Base-by-base conservation (phyloP, 129 eudicot genomes). In the Lactuca saligna region DNA sequence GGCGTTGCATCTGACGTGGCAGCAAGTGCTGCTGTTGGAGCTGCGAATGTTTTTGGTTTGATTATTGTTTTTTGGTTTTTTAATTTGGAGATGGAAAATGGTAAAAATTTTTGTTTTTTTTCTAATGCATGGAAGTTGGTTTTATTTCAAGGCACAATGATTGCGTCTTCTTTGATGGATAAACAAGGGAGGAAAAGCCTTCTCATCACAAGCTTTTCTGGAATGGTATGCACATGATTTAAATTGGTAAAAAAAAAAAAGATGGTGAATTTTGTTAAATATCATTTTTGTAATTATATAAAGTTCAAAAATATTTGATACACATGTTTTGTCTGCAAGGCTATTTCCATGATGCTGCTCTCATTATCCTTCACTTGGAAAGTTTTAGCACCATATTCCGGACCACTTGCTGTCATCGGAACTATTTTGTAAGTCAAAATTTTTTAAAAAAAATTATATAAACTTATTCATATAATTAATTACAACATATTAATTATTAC, bases 11-110 rank as follows among this genome's bases (percentile, higher is more conserved):
- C 96, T 57, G 97, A 88, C 60, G 94, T 91, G 68, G 97, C 97
- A 66, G 97, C 97, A 39, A 91, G 97, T 75, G 94, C 97, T 76
- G 75, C 86, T 12, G 97, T 91, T 57, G 97, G 97, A 66, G 97
- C 94, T 6, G 69, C 97, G 53, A 91, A 91, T 82, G 97, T 91
- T 57, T 80, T 91, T 57, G 97, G 97, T 91, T 49, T 77, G 94
- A 72, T 56, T 10, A 76, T 9, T 46, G 14, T 65, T 70, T 69
- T 54, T 25, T 61, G 31, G 64, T 31, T 49, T 67, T 73, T 17
- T 10, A 35, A 17, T 53, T 50, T 11, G 60, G 56, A 13, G 12
- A 15, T 35, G 39, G 50, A 44, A 44, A 44, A 44, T 44, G 50
- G 13, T 3, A 44, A 44, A 10, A 4, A 3, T 61, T 12, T 29